phyloP scores from a whole-genome alignment of 1,284 basidiomycete species.

The Pascua guehoae region DNA sequence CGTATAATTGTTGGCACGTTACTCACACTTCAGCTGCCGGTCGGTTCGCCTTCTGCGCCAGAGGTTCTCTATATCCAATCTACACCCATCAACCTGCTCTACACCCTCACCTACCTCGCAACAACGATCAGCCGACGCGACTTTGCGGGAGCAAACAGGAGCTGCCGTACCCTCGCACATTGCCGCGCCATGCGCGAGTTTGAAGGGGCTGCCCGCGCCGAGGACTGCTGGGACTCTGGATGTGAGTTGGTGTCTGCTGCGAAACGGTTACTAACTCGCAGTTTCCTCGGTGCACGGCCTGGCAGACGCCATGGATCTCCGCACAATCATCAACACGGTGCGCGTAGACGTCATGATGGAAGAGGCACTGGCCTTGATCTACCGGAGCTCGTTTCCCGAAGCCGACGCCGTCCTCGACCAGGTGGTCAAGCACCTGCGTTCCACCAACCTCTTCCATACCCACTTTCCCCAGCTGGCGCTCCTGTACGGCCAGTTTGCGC shows the following conservation, averaged over 20 bases:
- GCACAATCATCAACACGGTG: constrained; percentile 22
- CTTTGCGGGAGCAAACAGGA: constrained; percentile 5
- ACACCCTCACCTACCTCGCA: constrained; percentile 31
- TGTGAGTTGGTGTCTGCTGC: constrained; percentile 24
- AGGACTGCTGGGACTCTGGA: constrained; percentile 42
- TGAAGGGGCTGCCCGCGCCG: constrained; percentile 15
- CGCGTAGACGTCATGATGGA: constrained; percentile 40
- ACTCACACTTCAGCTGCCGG: constrained; percentile 8
- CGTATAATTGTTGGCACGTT: neutral
- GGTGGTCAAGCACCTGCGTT: constrained; percentile 14
- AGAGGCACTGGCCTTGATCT: constrained; percentile 30
- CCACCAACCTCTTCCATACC: constrained; percentile 19
- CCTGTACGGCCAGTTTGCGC: constrained; percentile 35
- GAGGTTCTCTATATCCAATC: constrained; percentile 26
- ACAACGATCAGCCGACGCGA: constrained; percentile 32
- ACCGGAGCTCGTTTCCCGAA: constrained; percentile 25
- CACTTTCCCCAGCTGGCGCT: constrained; percentile 35
- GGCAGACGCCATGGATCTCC: constrained; percentile 15
- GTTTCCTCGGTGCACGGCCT: constrained; percentile 29
- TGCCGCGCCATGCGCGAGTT: constrained; percentile 23
- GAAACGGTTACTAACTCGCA: constrained; percentile 9
- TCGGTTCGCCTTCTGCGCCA: neutral
- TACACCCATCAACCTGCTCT: constrained; percentile 37
- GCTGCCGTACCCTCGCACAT: constrained; percentile 28
- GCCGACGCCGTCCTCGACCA: constrained; percentile 23